Conservation (phyloP, 2,329 filamentous ascomycete genomes). For the Alternaria infectoria region DNA sequence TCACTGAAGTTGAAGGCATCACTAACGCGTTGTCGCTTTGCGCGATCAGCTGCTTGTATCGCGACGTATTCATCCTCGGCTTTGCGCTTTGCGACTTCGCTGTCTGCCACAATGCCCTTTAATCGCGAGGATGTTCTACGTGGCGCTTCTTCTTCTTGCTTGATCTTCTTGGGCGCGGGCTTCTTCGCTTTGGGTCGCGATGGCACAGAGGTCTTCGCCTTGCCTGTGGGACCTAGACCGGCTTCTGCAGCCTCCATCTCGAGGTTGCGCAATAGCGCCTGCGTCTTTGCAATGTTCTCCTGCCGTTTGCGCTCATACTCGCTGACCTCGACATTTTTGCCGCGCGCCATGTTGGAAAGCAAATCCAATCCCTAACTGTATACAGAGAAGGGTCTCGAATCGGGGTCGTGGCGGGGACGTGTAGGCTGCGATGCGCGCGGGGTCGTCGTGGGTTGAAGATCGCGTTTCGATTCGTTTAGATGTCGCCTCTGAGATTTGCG, state of each 20-base stretch:
- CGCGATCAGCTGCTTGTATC: conserved; percentile 62
- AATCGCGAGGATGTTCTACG: conserved; percentile 68
- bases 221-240: conserved; percentile 67
- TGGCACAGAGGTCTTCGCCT: conserved; percentile 56
- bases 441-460: neutral
- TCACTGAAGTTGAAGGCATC: conserved; percentile 75
- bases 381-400: neutral
- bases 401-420: neutral
- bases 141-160: conserved; percentile 63
- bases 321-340: conserved; percentile 66
- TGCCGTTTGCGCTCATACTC: conserved; percentile 85
- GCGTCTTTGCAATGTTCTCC: conserved; percentile 86
- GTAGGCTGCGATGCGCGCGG: conserved; percentile 4
- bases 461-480: neutral
- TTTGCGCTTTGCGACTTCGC: conserved; percentile 71
- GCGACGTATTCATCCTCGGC: conserved; percentile 68
- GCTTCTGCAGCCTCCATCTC: conserved; percentile 71
- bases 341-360: conserved; percentile 37
- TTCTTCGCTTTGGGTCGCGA: conserved; percentile 52
- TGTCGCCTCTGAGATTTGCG: neutral
- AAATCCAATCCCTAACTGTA: neutral
- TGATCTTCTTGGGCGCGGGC: conserved; percentile 57
- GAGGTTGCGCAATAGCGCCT: conserved; percentile 80
- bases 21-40: conserved; percentile 69
- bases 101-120: conserved; percentile 68